Evolutionary conservation across 192 early-diverging fungal species (phyloP), one percentile per base, ranked within the genome.

Genomic region (Podila epicladia): DNA sequence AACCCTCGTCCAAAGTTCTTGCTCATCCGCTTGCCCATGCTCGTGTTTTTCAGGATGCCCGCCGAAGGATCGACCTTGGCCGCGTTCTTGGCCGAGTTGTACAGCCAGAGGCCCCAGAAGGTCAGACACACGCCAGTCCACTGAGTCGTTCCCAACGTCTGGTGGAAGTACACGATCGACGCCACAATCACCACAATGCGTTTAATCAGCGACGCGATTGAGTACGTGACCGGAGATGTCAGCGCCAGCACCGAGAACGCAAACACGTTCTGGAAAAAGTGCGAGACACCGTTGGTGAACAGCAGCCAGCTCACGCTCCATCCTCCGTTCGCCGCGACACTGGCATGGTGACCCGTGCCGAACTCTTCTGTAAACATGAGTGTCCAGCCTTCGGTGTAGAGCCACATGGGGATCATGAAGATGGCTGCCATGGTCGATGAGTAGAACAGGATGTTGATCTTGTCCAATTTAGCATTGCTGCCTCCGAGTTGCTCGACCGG

Each of bases 151-250:
- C 86, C 85, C 6, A 96, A 89, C 13, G 88, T 84, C 72, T 97
- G 93, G 45, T 92, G 90, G 83, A 95, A 95, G 86, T 93, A 97
- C 22, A 95, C 58, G 60, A 97, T 95, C 57, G 88, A 87, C 33
- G 93, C 91, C 31, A 91, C 86, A 82, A 97, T 96, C 26, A 97
- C 95, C 82, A 95, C 91, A 62, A 97, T 95, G 17, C 96, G 88
- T 82, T 97, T 97, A 61, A 95, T 83, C 64, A 97, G 88, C 5
- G 92, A 93, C 4, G 93, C 91, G 37, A 97, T 94, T 12, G 92
- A 93, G 75, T 96, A 97, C 1, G 95, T 96, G 49, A 97, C 94
- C 3, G 95, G 94, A 0, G 90, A 92, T 1, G 95, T 94, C 59
- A 92, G 75, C 9, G 89, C 84, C 26, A 97, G 84, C 26, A 95